Conservation (phyloP, 495 filamentous ascomycete genomes). For the Cudoniella acicularis region DNA sequence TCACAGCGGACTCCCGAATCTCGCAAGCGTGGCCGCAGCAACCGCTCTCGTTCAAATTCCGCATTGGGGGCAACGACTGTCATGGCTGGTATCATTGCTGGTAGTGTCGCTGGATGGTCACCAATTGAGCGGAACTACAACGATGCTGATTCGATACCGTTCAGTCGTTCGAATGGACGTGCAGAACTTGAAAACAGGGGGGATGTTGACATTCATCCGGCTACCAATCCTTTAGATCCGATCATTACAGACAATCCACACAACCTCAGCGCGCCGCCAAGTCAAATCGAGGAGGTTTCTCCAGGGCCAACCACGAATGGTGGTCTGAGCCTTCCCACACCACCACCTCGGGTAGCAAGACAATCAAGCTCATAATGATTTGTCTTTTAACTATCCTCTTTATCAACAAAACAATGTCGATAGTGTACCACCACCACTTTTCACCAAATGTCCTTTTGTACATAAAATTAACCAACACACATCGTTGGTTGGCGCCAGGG, state of each 20-base stretch:
- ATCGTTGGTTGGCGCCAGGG: constrained; percentile 3
- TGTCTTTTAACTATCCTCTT: not conserved
- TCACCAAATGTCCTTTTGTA: constrained; percentile 12
- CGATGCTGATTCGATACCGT: constrained; percentile 46
- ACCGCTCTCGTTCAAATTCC: constrained; percentile 82
- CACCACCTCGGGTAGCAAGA: not conserved
- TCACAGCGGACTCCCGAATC: constrained; percentile 64
- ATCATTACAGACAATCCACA: constrained; percentile 45
- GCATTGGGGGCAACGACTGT: constrained; percentile 79
- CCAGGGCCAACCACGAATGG: constrained; percentile 7
- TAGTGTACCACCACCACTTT: constrained; percentile 16
- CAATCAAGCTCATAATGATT: constrained; percentile 5
- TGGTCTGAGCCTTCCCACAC: not conserved
- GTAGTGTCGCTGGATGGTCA: constrained; percentile 81
- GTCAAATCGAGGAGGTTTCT: constrained; percentile 41
- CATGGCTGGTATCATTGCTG: constrained; percentile 85
- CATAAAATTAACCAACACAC: constrained; percentile 1
- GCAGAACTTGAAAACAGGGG: constrained; percentile 54
- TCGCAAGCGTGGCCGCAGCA: constrained; percentile 59
- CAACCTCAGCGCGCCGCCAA: constrained; percentile 48
- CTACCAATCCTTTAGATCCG: constrained; percentile 41
- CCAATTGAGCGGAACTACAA: constrained; percentile 63
- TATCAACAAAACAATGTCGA: constrained; percentile 3
- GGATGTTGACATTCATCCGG: constrained; percentile 24
- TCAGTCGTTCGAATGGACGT: constrained; percentile 38